Evolutionary conservation across 2,329 filamentous ascomycete species (phyloP), one percentile per base, ranked within the genome.

Genomic region (Epichloe baconii): DNA sequence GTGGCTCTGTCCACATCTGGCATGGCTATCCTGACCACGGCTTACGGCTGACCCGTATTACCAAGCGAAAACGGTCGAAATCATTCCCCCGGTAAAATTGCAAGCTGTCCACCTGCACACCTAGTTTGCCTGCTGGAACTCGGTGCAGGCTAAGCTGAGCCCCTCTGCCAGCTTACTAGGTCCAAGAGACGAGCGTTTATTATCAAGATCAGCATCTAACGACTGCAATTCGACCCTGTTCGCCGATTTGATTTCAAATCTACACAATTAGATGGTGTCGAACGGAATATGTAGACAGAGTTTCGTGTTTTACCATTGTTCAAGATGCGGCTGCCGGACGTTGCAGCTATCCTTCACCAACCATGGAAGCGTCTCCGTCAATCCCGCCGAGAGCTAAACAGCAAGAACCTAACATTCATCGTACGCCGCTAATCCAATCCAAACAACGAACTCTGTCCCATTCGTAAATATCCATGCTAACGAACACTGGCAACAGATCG

Each of bases 361-460:
- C 34, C 42, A 45, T 44, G 40, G 36, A n/a, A 15, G n/a, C 21
- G 31, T 4, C 23, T 26, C n/a, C 45, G 21, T 3, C 38, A 17
- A 17, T 31, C 42, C n/a, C 51, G 50, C 23, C 53, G 53, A 43
- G 45, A 44, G 6, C 40, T 52, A 5, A 46, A 44, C 23, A 45
- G 34, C 45, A 53, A 49, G 19, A 53, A 35, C 19, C 23, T 54
- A 4, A 52, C 50, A 17, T 47, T 57, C 19, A 48, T 55, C 48
- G 57, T 59, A 52, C 21, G 56, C 52, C 35, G 7, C 44, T 45
- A 35, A 7, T 26, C 26, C 11, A 34, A 26, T 19, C 26, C 19
- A 34, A 26, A 37, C 17, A 37, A 19, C 38, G 1, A 19, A n/a
- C 17, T 26, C 26, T 31, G 10, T 17, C 15, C 12, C 11, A 14